Base-by-base conservation (phyloP, 768 basidiomycete genomes). In the Termitomyces sp. region DNA sequence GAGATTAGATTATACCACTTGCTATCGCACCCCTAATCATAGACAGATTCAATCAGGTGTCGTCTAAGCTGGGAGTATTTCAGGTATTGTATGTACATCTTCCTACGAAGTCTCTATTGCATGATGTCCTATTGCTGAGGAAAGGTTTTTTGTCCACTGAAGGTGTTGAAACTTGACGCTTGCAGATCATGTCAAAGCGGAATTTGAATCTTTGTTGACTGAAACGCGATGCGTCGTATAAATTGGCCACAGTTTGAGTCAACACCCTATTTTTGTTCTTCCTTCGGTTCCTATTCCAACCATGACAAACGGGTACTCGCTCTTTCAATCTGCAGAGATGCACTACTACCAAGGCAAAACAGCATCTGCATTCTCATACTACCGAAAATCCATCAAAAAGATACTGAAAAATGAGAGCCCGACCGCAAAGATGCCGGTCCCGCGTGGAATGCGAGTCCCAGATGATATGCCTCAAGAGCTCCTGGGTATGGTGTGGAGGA, bases 321-420 rank as follows among this genome's bases (percentile, higher is more conserved):
- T 53, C 16, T 53, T 41, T 40, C 38, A 53, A 28, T 41, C 52
- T 40, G 52, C 52, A 12, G 52, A 53, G 41, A 13, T 14, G 18
- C 26, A 30, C 12, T 53, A 53, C 18, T 6, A 53, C 40, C 38
- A 41, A 41, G 38, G 52, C 4, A 53, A 53, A 6, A 26, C 18
- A 41, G 20, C 61, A 8, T 60, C 64, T 20, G 65, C 70, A 0
- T 71, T 73, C 36, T 68, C 69, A 7, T 50, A 58, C 33, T 73
- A 74, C 58, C 68, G 67, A 53, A 65, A 63, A 33, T 55, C 64
- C 1, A 67, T 72, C 44, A 66, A 67, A 40, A 71, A 69, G 50
- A 71, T 72, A 14, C 35, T 72, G 18, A 66, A 67, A 38, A 61
- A 70, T 53, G 72, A 70, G 47, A 63, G 63, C 46, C 62, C 69